These are phyloP conservation scores for Spiromastix sp. DNA, from an alignment of 2,329 filamentous ascomycete genomes.

Conservation along the genomic window DNA sequence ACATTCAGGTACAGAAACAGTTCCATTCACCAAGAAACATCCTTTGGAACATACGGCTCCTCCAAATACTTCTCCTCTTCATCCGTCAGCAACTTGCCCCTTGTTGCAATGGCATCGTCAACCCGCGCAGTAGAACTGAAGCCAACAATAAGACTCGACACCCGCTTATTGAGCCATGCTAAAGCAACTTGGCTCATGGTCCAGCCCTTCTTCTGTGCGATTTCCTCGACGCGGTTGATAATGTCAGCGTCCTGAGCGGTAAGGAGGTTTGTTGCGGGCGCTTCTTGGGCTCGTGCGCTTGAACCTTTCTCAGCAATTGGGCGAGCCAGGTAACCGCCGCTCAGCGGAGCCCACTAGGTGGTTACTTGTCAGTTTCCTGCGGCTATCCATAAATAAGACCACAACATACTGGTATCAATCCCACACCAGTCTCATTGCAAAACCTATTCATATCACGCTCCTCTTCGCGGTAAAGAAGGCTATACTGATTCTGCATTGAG, in stretches of 20 bases:
- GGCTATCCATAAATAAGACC: not conserved
- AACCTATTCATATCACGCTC: conserved; percentile 36
- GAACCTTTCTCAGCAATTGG: conserved; percentile 5
- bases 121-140: conserved; percentile 39
- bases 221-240: conserved; percentile 35
- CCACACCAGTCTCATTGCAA: conserved; percentile 31
- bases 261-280: conserved; percentile 19
- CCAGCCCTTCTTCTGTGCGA: conserved; percentile 34
- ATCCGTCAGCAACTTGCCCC: conserved; percentile 34
- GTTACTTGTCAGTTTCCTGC: not conserved
- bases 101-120: conserved; percentile 38
- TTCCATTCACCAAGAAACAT: not conserved
- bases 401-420: conserved; percentile 25
- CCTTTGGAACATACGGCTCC: conserved; percentile 32
- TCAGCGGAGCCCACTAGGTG: conserved; percentile 12
- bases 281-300: conserved; percentile 5
- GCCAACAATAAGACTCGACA: conserved; percentile 41
- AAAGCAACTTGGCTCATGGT: conserved; percentile 27
- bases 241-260: conserved; percentile 17
- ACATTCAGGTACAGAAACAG: too few species aligned
- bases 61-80: conserved; percentile 43
- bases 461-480: conserved; percentile 41
- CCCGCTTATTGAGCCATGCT: conserved; percentile 34
- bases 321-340: conserved; percentile 13
- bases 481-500: conserved; percentile 45